Base-by-base conservation (phyloP, 257 asterid species). In the Osmanthus fragrans region DNA sequence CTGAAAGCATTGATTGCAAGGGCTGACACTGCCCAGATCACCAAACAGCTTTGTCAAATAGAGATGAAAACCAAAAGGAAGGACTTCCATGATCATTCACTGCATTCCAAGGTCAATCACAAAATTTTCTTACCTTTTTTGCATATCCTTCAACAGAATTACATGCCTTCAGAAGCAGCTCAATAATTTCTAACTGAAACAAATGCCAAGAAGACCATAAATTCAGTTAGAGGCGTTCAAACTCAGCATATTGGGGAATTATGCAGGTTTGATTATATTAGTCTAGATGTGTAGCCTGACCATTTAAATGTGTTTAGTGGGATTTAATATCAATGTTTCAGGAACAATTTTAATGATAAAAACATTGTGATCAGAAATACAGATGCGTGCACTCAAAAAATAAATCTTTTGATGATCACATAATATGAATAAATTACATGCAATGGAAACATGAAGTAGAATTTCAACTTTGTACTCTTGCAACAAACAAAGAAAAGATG, bases 151-250 rank as follows among this genome's bases (percentile, higher is more conserved):
- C 89, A 40, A 87, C 71, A 29, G 96, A 81, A 75, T 85, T 71
- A 65, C 99, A 96, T 58, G 91, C 97, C 88, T 92, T 96, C 78
- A 93, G 88, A 80, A 96, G 98, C 83, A 88, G 40, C 87, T 93
- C 85, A 49, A 93, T 78, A 30, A 96, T 86, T 84, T 92, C 96
- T 79, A 96, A 71, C 98, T 96, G 97, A 82, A 80, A 83, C 81
- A 81, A 64, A 10, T 16, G 69, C 15, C 33, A 63, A 23, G 66
- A 51, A 76, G 25, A 79, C 68, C 49, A 72, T 12, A 73, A 76
- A 25, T 74, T 56, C 51, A 79, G 49, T 30, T 76, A 73, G 51
- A 40, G 37, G 5, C 19, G 16, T 13, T 47, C 32, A 10, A 13
- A 74, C 29, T 27, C 30, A 39, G 56, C 69, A 37, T 5, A 54